Conservation (phyloP, 208 protist genomes). For the Plasmodiophora brassicae region DNA sequence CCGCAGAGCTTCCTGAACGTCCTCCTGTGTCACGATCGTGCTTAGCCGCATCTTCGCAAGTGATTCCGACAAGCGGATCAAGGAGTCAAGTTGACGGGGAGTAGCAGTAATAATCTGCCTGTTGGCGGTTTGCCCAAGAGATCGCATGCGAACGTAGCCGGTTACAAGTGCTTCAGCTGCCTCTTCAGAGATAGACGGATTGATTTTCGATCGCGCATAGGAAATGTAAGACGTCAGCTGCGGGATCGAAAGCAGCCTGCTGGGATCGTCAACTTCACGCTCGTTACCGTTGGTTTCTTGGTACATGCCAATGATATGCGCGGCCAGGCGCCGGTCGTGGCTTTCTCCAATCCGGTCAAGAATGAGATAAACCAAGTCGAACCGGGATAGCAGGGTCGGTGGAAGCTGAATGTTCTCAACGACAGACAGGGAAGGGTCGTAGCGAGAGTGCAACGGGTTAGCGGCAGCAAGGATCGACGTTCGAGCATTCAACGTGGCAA, state of each 20-base stretch:
- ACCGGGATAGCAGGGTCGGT: conserved; percentile 95
- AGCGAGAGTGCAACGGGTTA: conserved; percentile 95
- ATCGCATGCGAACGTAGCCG: conserved; percentile 72
- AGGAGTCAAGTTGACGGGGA: conserved; percentile 93
- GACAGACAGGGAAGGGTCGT: conserved; percentile 89
- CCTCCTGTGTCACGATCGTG: conserved; percentile 7
- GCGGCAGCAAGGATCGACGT: conserved; percentile 97
- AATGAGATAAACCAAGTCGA: conserved; percentile 95
- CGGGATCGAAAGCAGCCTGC: background rate
- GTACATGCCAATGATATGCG: conserved; percentile 93
- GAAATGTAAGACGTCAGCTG: conserved; percentile 65
- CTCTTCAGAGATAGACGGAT: conserved; percentile 62
- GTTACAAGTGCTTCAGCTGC: conserved; percentile 68
- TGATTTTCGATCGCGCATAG: conserved; percentile 66
- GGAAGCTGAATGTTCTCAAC: conserved; percentile 96
- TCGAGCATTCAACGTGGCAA: conserved; percentile 78
- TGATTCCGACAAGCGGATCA: conserved; percentile 84
- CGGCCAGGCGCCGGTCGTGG: conserved; percentile 82
- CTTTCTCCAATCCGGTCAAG: conserved; percentile 85
- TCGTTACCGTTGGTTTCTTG: conserved; percentile 48
- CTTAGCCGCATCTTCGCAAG: conserved; percentile 52
- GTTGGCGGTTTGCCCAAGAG: conserved; percentile 38
- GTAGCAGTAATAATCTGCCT: conserved; percentile 90
- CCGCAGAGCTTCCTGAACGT: conserved; percentile 49
- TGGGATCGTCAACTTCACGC: background rate